Evolutionary conservation across 805 yeast species (phyloP).

Genomic region (Metschnikowia orientalis): DNA sequence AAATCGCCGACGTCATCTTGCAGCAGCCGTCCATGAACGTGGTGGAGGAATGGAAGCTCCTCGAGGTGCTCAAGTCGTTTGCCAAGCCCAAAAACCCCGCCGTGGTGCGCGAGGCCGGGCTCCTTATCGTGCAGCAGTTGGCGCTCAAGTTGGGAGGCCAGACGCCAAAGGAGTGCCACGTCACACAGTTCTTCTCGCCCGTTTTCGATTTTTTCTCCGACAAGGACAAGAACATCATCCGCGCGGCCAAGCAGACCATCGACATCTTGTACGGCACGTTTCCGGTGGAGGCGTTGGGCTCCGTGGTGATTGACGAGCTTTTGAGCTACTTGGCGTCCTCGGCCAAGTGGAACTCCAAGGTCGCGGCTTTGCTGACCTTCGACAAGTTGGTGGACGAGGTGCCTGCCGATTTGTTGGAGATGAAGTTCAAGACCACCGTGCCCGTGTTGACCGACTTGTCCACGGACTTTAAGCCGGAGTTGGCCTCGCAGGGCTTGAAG

Average conservation of each 20-base stretch:
- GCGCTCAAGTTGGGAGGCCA: conserved; percentile 59
- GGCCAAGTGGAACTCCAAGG: conserved; percentile 90
- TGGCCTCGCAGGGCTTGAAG: conserved; percentile 77
- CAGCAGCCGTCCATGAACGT: conserved; percentile 37
- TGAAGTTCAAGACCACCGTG: conserved; percentile 70
- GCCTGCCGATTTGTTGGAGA: conserved; percentile 81
- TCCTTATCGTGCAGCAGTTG: conserved; percentile 57
- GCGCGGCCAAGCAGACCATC: conserved; percentile 78
- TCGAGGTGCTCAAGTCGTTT: conserved; percentile 60
- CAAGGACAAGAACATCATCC: conserved; percentile 79
- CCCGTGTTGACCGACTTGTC: conserved; percentile 86
- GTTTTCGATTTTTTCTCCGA: conserved; percentile 76
- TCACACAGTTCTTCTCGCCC: conserved; percentile 56
- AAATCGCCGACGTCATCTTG: conserved; percentile 46
- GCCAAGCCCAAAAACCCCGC: conserved; percentile 71
- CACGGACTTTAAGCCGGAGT: conserved; percentile 95
- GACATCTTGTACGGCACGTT: conserved; percentile 66
- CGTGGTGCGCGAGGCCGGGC: conserved; percentile 71
- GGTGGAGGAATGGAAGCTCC: conserved; percentile 62
- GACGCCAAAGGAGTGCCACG: conserved; percentile 71
- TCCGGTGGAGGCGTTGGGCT: conserved; percentile 74
- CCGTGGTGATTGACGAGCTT: conserved; percentile 61
- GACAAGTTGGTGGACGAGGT: conserved; percentile 74
- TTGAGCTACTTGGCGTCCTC: conserved; percentile 65
- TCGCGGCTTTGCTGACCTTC: conserved; percentile 69